These are phyloP conservation scores for Cornus florida DNA, from an alignment of 148 eudicot genomes.

Conservation along the genomic window DNA sequence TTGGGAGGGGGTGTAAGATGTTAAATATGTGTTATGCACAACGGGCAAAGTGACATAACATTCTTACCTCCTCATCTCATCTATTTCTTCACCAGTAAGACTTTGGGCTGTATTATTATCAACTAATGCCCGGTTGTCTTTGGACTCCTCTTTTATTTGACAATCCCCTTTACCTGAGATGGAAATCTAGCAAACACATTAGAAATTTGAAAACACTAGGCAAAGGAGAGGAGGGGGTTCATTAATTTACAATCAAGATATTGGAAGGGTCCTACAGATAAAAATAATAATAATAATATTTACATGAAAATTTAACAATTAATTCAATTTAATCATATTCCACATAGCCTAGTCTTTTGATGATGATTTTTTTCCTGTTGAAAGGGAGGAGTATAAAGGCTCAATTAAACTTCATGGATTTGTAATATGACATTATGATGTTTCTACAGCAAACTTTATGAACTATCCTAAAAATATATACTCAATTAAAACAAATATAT, in stretches of 20 bases:
- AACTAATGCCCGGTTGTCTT: conserved; percentile 79
- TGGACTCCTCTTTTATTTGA: conserved; percentile 43
- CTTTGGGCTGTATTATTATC: conserved; percentile 92
- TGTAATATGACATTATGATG: neutral
- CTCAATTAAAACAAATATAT: conserved; percentile 5
- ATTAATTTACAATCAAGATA: too few relatives aligned
- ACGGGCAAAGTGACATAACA: neutral
- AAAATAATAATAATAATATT: too few relatives aligned
- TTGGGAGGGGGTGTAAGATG: neutral
- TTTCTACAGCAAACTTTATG: neutral
- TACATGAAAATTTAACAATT: too few relatives aligned
- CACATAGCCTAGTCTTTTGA: too few relatives aligned
- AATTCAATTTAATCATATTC: too few relatives aligned
- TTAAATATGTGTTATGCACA: conserved; percentile 4
- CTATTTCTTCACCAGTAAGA: conserved; percentile 92
- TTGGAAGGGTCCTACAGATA: too few relatives aligned
- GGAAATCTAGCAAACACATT: neutral
- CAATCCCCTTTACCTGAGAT: conserved; percentile 37
- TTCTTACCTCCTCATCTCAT: conserved; percentile 69
- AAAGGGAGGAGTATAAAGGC: neutral
- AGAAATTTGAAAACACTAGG: neutral
- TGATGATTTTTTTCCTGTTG: neutral
- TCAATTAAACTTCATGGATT: neutral
- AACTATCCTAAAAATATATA: neutral
- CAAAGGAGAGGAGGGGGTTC: neutral